Evolutionary conservation across 108 stramenopile genomes (phyloP).

Genomic region (Fistulifera pelliculosa): DNA sequence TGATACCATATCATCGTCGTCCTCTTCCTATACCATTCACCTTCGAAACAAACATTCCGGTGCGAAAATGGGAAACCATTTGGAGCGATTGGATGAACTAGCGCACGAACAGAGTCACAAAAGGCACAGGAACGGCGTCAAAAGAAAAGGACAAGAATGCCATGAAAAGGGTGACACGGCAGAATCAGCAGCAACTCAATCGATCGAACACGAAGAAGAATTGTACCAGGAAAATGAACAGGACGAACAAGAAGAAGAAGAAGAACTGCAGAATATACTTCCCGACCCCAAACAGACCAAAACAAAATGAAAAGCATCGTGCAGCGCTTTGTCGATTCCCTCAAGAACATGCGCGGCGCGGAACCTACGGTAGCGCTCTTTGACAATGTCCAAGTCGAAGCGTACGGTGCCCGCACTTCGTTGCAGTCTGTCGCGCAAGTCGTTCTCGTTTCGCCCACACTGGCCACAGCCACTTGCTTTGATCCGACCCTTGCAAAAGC

Average conservation of each 20-base stretch:
- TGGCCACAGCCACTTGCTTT: constrained; percentile 74
- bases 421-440: constrained; percentile 76
- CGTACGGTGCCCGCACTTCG: constrained; percentile 60
- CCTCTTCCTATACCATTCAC: background rate
- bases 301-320: constrained; percentile 56
- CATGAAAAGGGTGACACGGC: constrained; percentile 9
- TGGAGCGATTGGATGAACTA: background rate
- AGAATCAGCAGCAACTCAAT: background rate
- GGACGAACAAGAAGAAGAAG: constrained; percentile 21
- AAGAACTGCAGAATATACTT: constrained; percentile 31
- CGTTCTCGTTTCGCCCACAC: constrained; percentile 65
- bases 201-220: constrained; percentile 9
- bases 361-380: constrained; percentile 80
- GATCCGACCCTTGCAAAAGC: constrained; percentile 70
- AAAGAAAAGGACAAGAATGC: constrained; percentile 55
- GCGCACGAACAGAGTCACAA: constrained; percentile 12
- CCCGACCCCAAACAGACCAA: constrained; percentile 50
- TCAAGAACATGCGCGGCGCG: constrained; percentile 70
- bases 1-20: too few species aligned
- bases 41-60: background rate
- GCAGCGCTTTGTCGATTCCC: constrained; percentile 42
- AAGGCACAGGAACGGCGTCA: constrained; percentile 57
- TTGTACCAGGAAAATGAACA: constrained; percentile 29
- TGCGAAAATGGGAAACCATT: constrained; percentile 3
- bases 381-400: constrained; percentile 62